These are phyloP conservation scores for Cymbomonas tetramitiformis DNA, from an alignment of 139 green algal genomes.

Conservation along the genomic window DNA sequence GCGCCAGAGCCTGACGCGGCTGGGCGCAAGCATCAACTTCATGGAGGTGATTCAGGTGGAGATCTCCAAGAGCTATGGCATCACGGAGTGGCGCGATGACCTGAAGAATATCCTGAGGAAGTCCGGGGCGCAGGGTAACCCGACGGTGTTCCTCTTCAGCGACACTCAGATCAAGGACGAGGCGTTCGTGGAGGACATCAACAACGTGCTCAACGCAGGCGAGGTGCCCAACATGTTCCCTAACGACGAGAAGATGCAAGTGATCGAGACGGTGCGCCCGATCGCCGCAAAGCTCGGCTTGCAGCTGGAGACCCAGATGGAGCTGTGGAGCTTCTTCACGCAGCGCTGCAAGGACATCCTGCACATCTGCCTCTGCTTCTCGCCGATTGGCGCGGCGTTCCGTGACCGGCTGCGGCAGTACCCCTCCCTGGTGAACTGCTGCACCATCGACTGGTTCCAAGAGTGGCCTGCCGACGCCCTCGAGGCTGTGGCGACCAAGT, in stretches of 20 bases:
- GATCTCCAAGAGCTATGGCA: conserved; percentile 25
- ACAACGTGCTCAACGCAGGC: conserved; percentile 29
- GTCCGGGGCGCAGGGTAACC: conserved; percentile 14
- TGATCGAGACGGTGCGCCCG: conserved; percentile 34
- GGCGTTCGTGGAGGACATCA: conserved; percentile 31
- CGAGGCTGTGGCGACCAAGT: conserved; percentile 27
- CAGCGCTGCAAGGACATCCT: conserved; percentile 13
- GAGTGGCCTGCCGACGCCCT: conserved; percentile 31
- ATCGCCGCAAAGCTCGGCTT: conserved; percentile 8
- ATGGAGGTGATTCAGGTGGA: conserved; percentile 42
- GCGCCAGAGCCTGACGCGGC: conserved; percentile 31
- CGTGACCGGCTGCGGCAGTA: conserved; percentile 37
- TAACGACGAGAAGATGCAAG: conserved; percentile 44
- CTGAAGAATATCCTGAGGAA: conserved; percentile 18
- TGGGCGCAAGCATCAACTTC: conserved; percentile 41
- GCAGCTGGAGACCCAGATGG: conserved; percentile 26
- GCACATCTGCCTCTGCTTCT: conserved; percentile 26
- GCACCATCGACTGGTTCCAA: conserved; percentile 38
- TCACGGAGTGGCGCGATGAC: conserved; percentile 28
- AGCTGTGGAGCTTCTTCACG: conserved; percentile 25
- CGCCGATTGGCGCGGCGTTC: conserved; percentile 24
- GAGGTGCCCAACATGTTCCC: conserved; percentile 52
- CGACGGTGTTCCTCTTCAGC: conserved; percentile 25
- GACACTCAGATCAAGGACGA: conserved; percentile 31
- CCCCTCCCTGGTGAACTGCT: conserved; percentile 47